Evolutionary conservation across 495 filamentous ascomycete species (phyloP), one percentile per base, ranked within the genome.

Genomic region (Talaromyces liani): DNA sequence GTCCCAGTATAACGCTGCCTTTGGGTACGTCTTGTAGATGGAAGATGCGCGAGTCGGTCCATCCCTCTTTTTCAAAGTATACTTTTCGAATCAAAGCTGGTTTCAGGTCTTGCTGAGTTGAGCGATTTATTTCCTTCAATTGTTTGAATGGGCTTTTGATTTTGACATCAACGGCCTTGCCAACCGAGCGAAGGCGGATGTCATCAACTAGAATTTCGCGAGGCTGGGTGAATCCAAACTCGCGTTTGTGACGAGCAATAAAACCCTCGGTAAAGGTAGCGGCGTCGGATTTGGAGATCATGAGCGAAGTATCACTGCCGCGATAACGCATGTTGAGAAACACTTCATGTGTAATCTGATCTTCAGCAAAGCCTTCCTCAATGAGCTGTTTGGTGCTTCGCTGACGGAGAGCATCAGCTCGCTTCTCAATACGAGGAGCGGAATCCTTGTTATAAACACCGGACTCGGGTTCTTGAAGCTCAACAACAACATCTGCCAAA

Each of bases 41-140:
- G 74, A 92, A 97, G 57, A 98, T 87, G 0, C 91, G 87, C 0
- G 94, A 97, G 45, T 94, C 85, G 65, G 85, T 77, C 6, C 93
- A 82, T 1, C 87, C 88, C 7, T 86, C 86, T 62, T 92, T 86
- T 54, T 80, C 78, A 45, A 84, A 84, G 65, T 81, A 84, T 10
- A 79, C 79, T 16, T 77, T 69, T 59, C 68, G 72, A 0, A 67
- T 71, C 47, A 67, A 70, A 14, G 73, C 75, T 0, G 75, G 73
- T 0, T 64, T 61, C 1, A 60, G 65, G 6, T 29, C 58, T 20
- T 77, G 70, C 18, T 68, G 65, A 29, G 73, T 61, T n/a, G 62
- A 64, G 20, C 58, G 58, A n/a, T 7, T 14, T 10, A 72, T 73
- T 14, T 74, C 73, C 45, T 70, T 73, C 54, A 79, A 25, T 49